A percentile compares a stretch with the other conserved stretches of the same genome.
Conservation (phyloP, 2,329 filamentous ascomycete genomes). For the Esteya vermicola region DNA sequence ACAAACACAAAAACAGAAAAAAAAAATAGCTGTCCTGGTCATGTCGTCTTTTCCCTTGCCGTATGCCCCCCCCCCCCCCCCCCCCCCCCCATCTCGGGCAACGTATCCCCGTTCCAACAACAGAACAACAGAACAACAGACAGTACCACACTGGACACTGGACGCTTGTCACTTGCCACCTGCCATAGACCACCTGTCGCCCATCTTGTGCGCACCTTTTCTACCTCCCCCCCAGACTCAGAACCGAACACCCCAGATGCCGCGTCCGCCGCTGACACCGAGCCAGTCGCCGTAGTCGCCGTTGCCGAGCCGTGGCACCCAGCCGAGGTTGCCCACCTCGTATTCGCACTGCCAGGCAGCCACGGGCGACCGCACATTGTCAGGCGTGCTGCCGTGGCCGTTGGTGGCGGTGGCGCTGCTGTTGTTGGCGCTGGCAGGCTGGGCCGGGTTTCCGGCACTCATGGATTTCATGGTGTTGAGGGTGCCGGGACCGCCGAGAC, state of each 20-base stretch:
- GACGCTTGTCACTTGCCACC: too few relatives aligned
- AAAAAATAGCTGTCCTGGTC: background rate
- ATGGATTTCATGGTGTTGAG: too few relatives aligned
- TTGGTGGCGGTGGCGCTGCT: background rate
- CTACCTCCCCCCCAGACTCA: background rate
- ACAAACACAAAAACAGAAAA: background rate
- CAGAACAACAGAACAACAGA: too few relatives aligned
- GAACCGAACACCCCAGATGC: slow-evolving; percentile 59
- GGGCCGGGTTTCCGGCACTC: too few relatives aligned
- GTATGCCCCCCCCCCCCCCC: too few relatives aligned
- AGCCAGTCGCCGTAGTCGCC: slow-evolving; percentile 69
- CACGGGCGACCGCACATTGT: slow-evolving; percentile 36
- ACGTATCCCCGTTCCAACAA: too few relatives aligned
- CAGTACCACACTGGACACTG: too few relatives aligned
- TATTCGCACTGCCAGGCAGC: background rate
- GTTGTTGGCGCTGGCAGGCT: background rate
- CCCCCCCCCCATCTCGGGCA: too few relatives aligned
- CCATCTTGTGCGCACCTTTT: too few relatives aligned
- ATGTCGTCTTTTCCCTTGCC: background rate
- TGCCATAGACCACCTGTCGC: too few relatives aligned
- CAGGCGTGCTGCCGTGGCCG: slow-evolving; percentile 20
- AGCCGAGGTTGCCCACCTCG: slow-evolving; percentile 72
- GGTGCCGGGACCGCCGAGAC: background rate
- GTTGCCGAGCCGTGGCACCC: slow-evolving; percentile 60
- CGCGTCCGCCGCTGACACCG: slow-evolving; percentile 65